Base-by-base conservation (phyloP, 768 basidiomycete genomes). In the Boletus speciosus region DNA sequence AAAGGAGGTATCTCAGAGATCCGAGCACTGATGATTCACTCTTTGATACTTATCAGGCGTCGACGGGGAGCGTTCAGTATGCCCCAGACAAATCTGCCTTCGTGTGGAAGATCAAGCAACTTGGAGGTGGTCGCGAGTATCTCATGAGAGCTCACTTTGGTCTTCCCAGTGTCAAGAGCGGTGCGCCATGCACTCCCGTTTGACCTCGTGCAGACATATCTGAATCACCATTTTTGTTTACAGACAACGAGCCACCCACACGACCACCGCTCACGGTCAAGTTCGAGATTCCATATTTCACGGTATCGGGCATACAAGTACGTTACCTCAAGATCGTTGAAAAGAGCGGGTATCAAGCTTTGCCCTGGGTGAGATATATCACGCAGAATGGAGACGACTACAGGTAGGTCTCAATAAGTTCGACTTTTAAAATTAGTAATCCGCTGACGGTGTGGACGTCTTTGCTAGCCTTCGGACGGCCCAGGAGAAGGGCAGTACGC, bases 281-380 rank as follows among this genome's bases (percentile, higher is more conserved):
- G 72, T 99, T 94, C 59, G 96, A 98, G 74, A 98, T 99, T 39
- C 96, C 97, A 0, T 98, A 98, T 74, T 98, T 98, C 70, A 98
- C 96, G 0, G 93, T 97, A 5, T 95, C 93, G 0, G 95, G 95
- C 5, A 94, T 98, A 54, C 96, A 98, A 72, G 97, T 99, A 14
- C 84, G 97, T 48, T 98, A 98, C 71, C 81, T 99, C 58, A 98
- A 98, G 73, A 93, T 99, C 49, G 94, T 98, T 0, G 97, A 99
- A 74, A 98, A 98, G 80, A 93, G 90, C 57, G 97, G 94, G 19
- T 98, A 99, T 71, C 93, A 96, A 71, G 92, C 93, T 5, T 72
- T 96, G 41, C 95, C 94, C 1, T 97, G 95, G 95, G 95, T 98
- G 55, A 78, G 94, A 54, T 97, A 93, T 68, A 91, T 95, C 55